A percentile compares a stretch with the other conserved stretches of the same genome.
These are phyloP conservation scores for Allomyces macrogynus DNA, from an alignment of 192 early-diverging fungal species.

Conservation along the genomic window DNA sequence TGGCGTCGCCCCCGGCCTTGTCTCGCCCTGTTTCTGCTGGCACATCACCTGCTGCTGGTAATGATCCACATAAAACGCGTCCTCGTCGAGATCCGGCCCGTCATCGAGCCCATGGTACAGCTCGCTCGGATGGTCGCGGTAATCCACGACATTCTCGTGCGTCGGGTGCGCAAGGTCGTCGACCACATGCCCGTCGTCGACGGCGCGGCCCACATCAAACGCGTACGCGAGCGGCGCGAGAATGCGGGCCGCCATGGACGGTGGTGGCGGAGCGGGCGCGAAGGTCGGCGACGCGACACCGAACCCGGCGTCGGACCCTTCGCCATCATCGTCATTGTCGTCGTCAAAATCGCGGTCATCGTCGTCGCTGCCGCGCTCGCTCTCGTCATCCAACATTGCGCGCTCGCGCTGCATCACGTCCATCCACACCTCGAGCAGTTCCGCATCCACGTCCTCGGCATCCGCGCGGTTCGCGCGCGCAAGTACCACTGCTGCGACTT, in stretches of 20 bases:
- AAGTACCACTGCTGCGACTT: neutral
- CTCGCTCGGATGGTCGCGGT: no score
- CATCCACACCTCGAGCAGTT: neutral
- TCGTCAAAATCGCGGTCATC: no score
- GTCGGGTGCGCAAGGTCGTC: neutral
- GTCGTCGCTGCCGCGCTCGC: neutral
- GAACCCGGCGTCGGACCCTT: neutral
- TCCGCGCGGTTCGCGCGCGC: neutral
- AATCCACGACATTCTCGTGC: no score
- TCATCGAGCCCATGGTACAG: neutral
- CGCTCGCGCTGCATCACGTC: neutral
- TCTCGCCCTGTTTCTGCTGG: neutral
- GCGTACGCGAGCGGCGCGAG: neutral
- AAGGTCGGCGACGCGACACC: neutral
- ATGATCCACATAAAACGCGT: neutral
- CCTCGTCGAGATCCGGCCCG: neutral
- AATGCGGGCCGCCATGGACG: neutral
- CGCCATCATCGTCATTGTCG: neutral
- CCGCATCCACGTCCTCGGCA: neutral
- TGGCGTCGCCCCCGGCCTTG: neutral
- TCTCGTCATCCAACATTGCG: neutral
- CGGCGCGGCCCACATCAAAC: neutral
- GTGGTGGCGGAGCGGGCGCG: neutral
- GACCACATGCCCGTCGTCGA: neutral
- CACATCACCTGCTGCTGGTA: no score